Conservation (phyloP, 257 asterid genomes). For the Solanum ahanhuiri region DNA sequence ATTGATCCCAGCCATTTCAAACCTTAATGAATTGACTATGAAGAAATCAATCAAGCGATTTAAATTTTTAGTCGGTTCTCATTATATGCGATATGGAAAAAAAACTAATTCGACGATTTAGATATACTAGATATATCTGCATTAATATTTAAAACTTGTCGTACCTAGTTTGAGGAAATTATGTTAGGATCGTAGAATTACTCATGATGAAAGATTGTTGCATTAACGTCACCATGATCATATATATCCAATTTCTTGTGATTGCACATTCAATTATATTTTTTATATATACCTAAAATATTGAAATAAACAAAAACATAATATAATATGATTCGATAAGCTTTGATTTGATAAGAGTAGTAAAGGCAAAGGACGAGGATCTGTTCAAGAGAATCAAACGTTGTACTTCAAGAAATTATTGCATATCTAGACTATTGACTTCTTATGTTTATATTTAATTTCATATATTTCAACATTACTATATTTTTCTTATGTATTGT, state of each 20-base stretch:
- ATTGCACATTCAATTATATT: neutral
- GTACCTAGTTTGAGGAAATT: no score
- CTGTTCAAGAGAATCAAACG: neutral
- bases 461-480: neutral
- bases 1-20: no score
- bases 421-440: slow-evolving; percentile 18
- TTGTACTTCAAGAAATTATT: slow-evolving; percentile 6
- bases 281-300: neutral
- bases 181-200: neutral
- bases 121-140: no score
- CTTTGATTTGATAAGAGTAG: neutral
- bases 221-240: no score
- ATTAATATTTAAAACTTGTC: no score
- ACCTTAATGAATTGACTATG: no score
- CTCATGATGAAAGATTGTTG: no score
- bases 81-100: no score
- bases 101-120: no score
- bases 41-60: no score
- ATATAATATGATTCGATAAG: neutral
- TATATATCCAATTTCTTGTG: no score
- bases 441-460: neutral
- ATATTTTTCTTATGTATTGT: neutral
- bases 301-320: neutral
- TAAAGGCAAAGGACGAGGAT: neutral
- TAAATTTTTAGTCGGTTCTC: no score